Evolutionary conservation across 331 rosid species (phyloP).

Genomic region (Quercus phellos): DNA sequence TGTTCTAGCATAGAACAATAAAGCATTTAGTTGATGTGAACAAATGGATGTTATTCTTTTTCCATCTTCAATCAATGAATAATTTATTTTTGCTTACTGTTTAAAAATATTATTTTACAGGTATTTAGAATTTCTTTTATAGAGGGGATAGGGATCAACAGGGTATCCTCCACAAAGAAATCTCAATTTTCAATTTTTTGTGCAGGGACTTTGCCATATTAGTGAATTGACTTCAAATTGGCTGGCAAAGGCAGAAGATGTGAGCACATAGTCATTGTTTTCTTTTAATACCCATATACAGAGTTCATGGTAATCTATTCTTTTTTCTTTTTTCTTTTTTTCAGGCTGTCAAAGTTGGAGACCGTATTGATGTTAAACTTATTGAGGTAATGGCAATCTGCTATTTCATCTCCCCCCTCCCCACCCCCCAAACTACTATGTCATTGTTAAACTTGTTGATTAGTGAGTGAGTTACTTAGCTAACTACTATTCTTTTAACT

Average conservation of each 20-base stretch:
- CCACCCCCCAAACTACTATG: too few relatives aligned
- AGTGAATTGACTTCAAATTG: conserved; percentile 87
- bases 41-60: background rate
- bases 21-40: conserved; percentile 2
- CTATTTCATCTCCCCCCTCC: background rate
- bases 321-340: conserved; percentile 1
- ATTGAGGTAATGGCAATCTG: conserved; percentile 59
- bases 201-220: conserved; percentile 94
- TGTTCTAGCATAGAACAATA: background rate
- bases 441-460: too few relatives aligned
- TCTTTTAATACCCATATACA: background rate
- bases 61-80: background rate
- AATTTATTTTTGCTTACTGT: background rate
- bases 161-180: background rate
- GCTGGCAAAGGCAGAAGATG: conserved; percentile 96
- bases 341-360: conserved; percentile 88
- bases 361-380: conserved; percentile 84
- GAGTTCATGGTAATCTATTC: background rate
- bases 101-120: background rate
- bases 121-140: background rate
- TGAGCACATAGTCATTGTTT: conserved; percentile 26
- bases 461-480: too few relatives aligned
- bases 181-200: conserved; percentile 23
- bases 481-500: too few relatives aligned
- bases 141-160: background rate